A percentile compares a stretch with the other conserved stretches of the same genome.
Conservation (phyloP, 2,329 filamentous ascomycete genomes). For the Cordyceps fumosorosea region DNA sequence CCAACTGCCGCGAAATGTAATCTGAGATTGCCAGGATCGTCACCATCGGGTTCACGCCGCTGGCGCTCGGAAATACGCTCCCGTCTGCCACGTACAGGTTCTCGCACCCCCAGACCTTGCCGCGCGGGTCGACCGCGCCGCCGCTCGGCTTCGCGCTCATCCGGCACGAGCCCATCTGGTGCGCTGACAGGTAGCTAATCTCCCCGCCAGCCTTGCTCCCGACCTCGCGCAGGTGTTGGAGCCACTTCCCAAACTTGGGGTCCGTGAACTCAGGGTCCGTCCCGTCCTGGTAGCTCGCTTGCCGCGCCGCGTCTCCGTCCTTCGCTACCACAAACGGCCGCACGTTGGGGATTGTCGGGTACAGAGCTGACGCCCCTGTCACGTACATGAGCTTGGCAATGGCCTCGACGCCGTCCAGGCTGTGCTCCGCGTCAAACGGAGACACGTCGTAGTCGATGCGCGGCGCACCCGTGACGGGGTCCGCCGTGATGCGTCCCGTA, state of each 20-base stretch:
- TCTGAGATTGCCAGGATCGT: slow-evolving; percentile 67
- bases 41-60: slow-evolving; percentile 77
- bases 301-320: slow-evolving; percentile 16
- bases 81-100: slow-evolving; percentile 66
- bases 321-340: slow-evolving; percentile 49
- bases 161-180: slow-evolving; percentile 74
- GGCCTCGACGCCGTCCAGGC: slow-evolving; percentile 64
- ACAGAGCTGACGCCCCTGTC: slow-evolving; percentile 74
- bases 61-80: slow-evolving; percentile 69
- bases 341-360: slow-evolving; percentile 55
- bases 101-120: slow-evolving; percentile 58
- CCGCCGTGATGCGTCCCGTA: slow-evolving; percentile 65
- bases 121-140: slow-evolving; percentile 53
- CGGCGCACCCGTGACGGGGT: slow-evolving; percentile 58
- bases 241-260: slow-evolving; percentile 55
- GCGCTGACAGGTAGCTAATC: slow-evolving; percentile 58
- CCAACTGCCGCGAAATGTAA: slow-evolving; percentile 53
- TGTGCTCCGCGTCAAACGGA: slow-evolving; percentile 63
- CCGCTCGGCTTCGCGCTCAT: slow-evolving; percentile 52
- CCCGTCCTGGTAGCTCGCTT: slow-evolving; percentile 15
- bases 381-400: slow-evolving; percentile 72
- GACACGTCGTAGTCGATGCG: slow-evolving; percentile 66
- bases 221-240: slow-evolving; percentile 41
- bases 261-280: slow-evolving; percentile 47
- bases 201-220: slow-evolving; percentile 42